Evolutionary conservation across 2,329 filamentous ascomycete species (phyloP).

Genomic region (Pseudogymnoascus sp.): DNA sequence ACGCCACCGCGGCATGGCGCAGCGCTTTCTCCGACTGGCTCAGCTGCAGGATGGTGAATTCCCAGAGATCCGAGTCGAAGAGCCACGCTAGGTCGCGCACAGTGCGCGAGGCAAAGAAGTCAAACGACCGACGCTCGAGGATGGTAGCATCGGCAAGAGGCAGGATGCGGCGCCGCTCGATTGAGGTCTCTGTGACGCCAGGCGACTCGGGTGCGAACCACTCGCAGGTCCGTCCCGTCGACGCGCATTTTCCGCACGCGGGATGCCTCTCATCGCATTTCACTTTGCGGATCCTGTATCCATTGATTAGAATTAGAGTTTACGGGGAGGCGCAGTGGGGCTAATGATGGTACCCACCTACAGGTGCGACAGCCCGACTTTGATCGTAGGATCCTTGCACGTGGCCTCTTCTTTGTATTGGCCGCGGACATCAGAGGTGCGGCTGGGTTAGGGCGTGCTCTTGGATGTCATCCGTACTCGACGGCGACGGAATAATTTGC

Average conservation of each 20-base stretch:
- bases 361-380: not conserved
- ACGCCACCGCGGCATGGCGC: not conserved
- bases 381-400: not conserved
- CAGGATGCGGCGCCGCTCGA: not conserved
- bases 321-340: not conserved
- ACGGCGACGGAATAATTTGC: not conserved
- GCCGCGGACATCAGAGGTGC: not conserved
- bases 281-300: constrained; percentile 6
- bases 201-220: not conserved
- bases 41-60: not conserved
- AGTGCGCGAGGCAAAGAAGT: not conserved
- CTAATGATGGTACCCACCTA: not conserved
- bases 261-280: constrained; percentile 15
- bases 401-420: not conserved
- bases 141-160: not conserved
- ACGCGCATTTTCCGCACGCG: constrained; percentile 11
- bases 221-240: not conserved
- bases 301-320: not conserved
- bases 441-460: not conserved
- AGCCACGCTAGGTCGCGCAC: not conserved
- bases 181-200: not conserved
- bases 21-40: constrained; percentile 4
- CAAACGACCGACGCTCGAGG: not conserved
- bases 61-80: constrained; percentile 1
- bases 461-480: not conserved